These are phyloP conservation scores for Flaveria ramosissima DNA, from an alignment of 129 eudicot genomes.

Conservation along the genomic window DNA sequence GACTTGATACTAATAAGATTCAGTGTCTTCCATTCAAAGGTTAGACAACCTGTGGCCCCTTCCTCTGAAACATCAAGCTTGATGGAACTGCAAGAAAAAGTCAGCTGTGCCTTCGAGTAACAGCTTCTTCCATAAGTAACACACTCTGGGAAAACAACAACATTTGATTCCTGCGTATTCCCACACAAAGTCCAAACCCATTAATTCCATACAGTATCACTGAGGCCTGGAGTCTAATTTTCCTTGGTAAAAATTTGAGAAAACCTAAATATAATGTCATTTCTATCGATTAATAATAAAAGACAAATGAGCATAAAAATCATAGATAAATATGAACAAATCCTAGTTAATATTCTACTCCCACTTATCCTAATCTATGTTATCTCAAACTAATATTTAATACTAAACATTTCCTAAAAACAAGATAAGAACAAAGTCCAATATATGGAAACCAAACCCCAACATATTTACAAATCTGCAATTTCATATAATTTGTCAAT, in stretches of 20 bases:
- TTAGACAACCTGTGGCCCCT: constrained; percentile 30
- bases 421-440: background rate
- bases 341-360: background rate
- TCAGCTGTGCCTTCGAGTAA: constrained; percentile 42
- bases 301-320: background rate
- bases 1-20: constrained; percentile 58
- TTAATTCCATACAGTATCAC: background rate
- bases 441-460: background rate
- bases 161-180: constrained; percentile 46
- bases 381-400: background rate
- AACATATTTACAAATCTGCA: background rate
- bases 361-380: background rate
- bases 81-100: constrained; percentile 39
- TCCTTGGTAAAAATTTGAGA: background rate
- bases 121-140: constrained; percentile 34
- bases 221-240: background rate
- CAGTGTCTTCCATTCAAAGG: constrained; percentile 44
- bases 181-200: constrained; percentile 10
- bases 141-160: constrained; percentile 47
- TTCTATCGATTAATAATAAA: background rate
- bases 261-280: background rate
- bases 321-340: background rate
- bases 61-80: constrained; percentile 43
- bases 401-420: background rate
- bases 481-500: background rate